Evolutionary conservation across 2,329 filamentous ascomycete species (phyloP), one percentile per base, ranked within the genome.

Genomic region (Penicillium sumatraense): DNA sequence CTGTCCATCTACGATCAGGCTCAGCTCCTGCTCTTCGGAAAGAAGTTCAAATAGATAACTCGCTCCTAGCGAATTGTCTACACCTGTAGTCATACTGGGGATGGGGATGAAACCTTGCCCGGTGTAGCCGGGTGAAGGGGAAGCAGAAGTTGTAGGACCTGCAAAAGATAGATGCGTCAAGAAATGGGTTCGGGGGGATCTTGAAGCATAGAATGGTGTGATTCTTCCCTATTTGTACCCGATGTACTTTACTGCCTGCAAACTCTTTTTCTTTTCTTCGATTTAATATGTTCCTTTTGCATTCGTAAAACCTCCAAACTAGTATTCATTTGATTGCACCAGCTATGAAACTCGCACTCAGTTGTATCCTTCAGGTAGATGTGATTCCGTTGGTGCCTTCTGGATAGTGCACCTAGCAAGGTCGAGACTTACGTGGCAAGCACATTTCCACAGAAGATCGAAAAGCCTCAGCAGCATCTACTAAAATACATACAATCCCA

Each of bases 1-100:
- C 87, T 99, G 80, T 99, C 95, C 81, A 97, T 99, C 91, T 99
- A 99, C 85, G 95, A 99, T 82, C 93, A 98, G 88, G 91, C 91
- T 81, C 95, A 99, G 90, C 88, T 99, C 80, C 83, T 99, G 81
- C 83, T 99, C 82, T 99, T 99, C 91, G 95, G 95, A 82, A 98
- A 99, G 93, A 91, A 92, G 86, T 99, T 93, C 93, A 96, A 96
- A 81, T 78, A 75, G 62, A 74, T 64, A 53, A 63, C 63, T 65
- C 56, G 52, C 53, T 45, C 54, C 27, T 51, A 47, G 52, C 49
- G 53, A 57, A 51, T 56, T 27, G 18, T 57, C 48, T 58, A 42
- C 66, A 60, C 47, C 50, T 62, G 58, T 60, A 60, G 57, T 59
- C 57, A 61, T 64, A 58, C 56, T 60, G 58, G 57, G 57, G 53